Percentiles rank a stretch among this genome's conserved stretches.
Evolutionary conservation across 345 rosid genomes (phyloP).

Genomic region (Anacardium occidentale): DNA sequence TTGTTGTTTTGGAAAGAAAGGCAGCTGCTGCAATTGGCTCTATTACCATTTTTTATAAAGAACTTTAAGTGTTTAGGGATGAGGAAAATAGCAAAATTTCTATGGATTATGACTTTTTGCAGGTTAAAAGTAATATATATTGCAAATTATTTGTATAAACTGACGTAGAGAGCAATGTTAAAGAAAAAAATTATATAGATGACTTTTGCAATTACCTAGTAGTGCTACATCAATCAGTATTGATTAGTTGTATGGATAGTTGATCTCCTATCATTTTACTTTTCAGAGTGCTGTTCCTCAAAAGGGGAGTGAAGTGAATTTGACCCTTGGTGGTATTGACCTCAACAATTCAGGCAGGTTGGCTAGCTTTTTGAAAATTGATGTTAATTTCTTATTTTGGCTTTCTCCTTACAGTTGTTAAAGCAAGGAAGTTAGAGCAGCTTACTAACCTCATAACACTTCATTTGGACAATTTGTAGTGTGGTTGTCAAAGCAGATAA

Average conservation of each 20-base stretch:
- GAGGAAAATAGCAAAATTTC: slow-evolving; percentile 5
- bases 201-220: neutral
- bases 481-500: slow-evolving; percentile 96
- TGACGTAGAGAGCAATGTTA: too few relatives aligned
- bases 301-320: slow-evolving; percentile 67
- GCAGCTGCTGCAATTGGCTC: neutral
- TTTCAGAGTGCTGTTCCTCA: slow-evolving; percentile 58
- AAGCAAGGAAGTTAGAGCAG: slow-evolving; percentile 15
- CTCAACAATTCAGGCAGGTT: slow-evolving; percentile 99
- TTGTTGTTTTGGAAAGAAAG: slow-evolving; percentile 2
- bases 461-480: slow-evolving; percentile 42
- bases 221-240: too few relatives aligned
- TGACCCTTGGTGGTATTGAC: slow-evolving; percentile 85
- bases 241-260: neutral
- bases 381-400: slow-evolving; percentile 11
- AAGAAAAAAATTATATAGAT: neutral
- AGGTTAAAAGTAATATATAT: too few relatives aligned
- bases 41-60: neutral
- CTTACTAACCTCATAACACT: slow-evolving; percentile 31
- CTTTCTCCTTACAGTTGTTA: slow-evolving; percentile 17
- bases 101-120: neutral
- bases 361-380: slow-evolving; percentile 50
- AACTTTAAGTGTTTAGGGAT: neutral
- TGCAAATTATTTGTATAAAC: too few relatives aligned
- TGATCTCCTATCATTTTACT: slow-evolving; percentile 14